Base-by-base conservation (phyloP, 345 rosid species). In the Erucastrum elatum region DNA sequence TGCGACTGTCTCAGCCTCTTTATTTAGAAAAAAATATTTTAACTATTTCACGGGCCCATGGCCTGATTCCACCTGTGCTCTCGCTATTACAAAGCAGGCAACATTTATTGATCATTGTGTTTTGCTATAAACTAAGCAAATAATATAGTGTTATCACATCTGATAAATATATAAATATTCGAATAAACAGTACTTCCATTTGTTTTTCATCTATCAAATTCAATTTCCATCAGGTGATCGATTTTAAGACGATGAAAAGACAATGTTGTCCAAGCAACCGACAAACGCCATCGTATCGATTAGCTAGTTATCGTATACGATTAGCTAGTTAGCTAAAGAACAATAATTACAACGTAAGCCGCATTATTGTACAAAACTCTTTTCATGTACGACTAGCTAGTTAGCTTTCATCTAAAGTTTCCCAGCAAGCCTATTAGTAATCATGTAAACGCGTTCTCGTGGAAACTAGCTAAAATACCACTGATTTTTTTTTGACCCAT, bases 51-150 rank as follows among this genome's bases (percentile, higher is more conserved):
- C 9, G 76, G 62, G 13, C 76, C 72, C 71, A 77, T 55, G 61
- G 16, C 16, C 68, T 53, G 81, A 66, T 37, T 65, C 31, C 67
- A 68, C 61, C 79, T 76, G 35, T 75, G 35, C 26, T 27, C 34
- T 29, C 75, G 56, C 49, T 53, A 74, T 64, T 12, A 33, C 64
- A 30, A 13, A 30, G 39, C 66, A 75, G 16, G 59, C 65, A 65
- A 30, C n/a, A 66, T 66, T 75, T 53, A 75, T 35, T 44, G 49
- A 33, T 64, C 63, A 39, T 62, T 27, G 15, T 59, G 15, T 21
- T 2, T 56, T 56, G 17, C 8, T 3, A 41, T 67, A 3, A 34
- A 33, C 10, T 34, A 16, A 33, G n/a, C 49, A 64, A 64, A 34
- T 30, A 64, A 63, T 6, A 31, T 6, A 8, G 31, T 58, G 63